Evolutionary conservation across 2,329 filamentous ascomycete genomes (phyloP).

Genomic region (Xylaria sp.): DNA sequence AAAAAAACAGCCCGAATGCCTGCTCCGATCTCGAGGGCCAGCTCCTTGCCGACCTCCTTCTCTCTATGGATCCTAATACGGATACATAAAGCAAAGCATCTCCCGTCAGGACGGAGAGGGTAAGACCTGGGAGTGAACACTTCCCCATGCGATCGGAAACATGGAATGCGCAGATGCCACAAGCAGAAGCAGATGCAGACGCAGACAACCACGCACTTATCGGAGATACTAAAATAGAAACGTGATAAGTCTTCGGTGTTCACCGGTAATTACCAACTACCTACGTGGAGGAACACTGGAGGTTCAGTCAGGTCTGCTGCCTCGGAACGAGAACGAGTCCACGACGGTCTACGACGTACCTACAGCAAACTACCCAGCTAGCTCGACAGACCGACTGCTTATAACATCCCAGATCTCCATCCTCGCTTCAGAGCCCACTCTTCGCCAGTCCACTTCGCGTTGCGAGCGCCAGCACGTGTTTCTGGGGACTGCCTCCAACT

Average conservation of each 20-base stretch:
- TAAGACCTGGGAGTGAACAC: too few species aligned
- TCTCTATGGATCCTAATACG: not conserved
- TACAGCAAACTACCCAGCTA: not conserved
- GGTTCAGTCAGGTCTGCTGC: not conserved
- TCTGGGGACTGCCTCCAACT: constrained; percentile 11
- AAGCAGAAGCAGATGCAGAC: too few species aligned
- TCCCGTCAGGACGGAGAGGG: too few species aligned
- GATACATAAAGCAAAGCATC: too few species aligned
- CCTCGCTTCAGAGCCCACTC: constrained; percentile 4
- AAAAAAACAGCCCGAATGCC: not conserved
- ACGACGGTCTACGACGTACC: too few species aligned
- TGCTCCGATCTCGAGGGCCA: constrained; percentile 11
- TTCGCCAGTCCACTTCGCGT: constrained; percentile 17
- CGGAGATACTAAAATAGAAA: not conserved
- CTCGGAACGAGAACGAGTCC: too few species aligned
- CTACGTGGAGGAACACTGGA: not conserved
- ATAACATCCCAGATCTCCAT: not conserved
- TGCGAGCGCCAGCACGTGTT: constrained; percentile 22
- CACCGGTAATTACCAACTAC: not conserved
- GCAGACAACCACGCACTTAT: not conserved
- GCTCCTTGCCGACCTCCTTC: not conserved
- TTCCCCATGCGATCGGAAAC: not conserved
- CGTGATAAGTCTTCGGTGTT: not conserved
- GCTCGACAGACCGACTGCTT: not conserved
- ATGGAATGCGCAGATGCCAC: not conserved